Evolutionary conservation across 2,329 filamentous ascomycete species (phyloP).

Genomic region (Coniochaeta sp.): DNA sequence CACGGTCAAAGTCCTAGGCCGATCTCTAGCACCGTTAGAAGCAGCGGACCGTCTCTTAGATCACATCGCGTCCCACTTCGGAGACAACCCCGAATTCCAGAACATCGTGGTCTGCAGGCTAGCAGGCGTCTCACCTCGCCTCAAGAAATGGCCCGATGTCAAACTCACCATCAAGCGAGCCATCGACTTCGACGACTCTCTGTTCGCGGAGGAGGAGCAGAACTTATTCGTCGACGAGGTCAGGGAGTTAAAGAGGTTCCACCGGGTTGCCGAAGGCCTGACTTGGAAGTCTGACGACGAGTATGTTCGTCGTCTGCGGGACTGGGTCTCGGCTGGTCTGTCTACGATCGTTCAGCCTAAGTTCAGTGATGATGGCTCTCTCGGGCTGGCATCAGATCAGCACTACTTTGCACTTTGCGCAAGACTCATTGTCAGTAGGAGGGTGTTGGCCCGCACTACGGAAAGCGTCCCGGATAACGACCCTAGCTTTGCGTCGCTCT

Average conservation of each 20-base stretch:
- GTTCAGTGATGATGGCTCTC: conserved; percentile 13
- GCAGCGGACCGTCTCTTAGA: conserved; percentile 36
- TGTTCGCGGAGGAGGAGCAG: conserved; percentile 87
- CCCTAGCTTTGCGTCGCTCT: too few relatives aligned
- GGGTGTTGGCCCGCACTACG: neutral
- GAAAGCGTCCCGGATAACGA: neutral
- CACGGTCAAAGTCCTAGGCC: conserved; percentile 36
- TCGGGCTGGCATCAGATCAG: conserved; percentile 20
- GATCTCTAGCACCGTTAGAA: conserved; percentile 37
- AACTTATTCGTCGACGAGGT: conserved; percentile 89
- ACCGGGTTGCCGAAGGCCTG: conserved; percentile 23
- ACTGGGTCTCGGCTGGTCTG: conserved; percentile 14
- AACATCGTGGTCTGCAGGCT: conserved; percentile 35
- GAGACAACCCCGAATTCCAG: conserved; percentile 26
- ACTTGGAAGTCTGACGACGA: conserved; percentile 3
- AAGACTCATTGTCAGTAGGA: conserved; percentile 12
- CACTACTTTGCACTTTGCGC: conserved; percentile 19
- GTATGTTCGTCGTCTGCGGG: neutral
- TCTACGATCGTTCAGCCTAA: conserved; percentile 9
- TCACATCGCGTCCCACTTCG: conserved; percentile 32
- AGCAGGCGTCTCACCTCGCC: conserved; percentile 19
- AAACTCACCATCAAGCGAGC: conserved; percentile 34
- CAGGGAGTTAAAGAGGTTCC: conserved; percentile 64
- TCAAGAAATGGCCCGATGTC: conserved; percentile 20
- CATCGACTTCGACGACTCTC: conserved; percentile 51